phyloP scores from a whole-genome alignment of 2,329 filamentous ascomycete species.

The Pseudophaeomoniella oleicola region DNA sequence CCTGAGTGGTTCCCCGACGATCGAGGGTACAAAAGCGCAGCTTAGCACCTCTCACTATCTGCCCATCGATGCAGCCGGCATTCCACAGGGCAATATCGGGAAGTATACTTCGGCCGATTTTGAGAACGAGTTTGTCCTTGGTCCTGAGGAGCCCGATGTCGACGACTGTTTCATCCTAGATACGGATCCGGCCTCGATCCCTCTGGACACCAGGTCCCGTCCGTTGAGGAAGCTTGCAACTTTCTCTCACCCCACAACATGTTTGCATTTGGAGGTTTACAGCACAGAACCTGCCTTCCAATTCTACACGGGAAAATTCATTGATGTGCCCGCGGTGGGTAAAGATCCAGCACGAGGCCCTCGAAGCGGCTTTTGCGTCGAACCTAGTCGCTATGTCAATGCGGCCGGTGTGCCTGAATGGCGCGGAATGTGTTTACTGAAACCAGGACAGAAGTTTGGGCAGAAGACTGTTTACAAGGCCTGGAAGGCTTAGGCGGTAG shows the following conservation, averaged over 20 bases:
- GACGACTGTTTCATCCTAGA: slow-evolving; percentile 85
- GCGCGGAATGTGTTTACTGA: slow-evolving; percentile 63
- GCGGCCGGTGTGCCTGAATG: slow-evolving; percentile 70
- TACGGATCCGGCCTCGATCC: slow-evolving; percentile 41
- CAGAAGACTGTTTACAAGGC: slow-evolving; percentile 68
- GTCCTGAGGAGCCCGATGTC: slow-evolving; percentile 56
- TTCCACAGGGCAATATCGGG: slow-evolving; percentile 56
- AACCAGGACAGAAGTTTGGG: slow-evolving; percentile 74
- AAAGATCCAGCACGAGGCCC: slow-evolving; percentile 47
- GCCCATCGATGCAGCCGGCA: slow-evolving; percentile 56
- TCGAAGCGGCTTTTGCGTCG: slow-evolving; percentile 75
- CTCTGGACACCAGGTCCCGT: slow-evolving; percentile 49
- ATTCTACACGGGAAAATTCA: slow-evolving; percentile 84
- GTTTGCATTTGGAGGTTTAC: slow-evolving; percentile 69
- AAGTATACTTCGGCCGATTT: slow-evolving; percentile 51
- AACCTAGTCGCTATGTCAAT: slow-evolving; percentile 84
- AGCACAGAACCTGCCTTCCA: slow-evolving; percentile 95
- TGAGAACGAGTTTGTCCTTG: slow-evolving; percentile 56
- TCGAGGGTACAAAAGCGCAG: slow-evolving; percentile 46
- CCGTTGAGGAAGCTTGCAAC: slow-evolving; percentile 54
- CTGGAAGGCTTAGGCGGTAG: slow-evolving; percentile 58
- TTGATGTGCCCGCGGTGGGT: slow-evolving; percentile 54
- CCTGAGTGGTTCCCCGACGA: slow-evolving; percentile 41
- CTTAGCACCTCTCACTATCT: slow-evolving; percentile 52
- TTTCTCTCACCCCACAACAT: slow-evolving; percentile 58